Evolutionary conservation across 2,329 filamentous ascomycete genomes (phyloP), one percentile per base, ranked within the genome.

Genomic region (Rugonectria rugulosa): DNA sequence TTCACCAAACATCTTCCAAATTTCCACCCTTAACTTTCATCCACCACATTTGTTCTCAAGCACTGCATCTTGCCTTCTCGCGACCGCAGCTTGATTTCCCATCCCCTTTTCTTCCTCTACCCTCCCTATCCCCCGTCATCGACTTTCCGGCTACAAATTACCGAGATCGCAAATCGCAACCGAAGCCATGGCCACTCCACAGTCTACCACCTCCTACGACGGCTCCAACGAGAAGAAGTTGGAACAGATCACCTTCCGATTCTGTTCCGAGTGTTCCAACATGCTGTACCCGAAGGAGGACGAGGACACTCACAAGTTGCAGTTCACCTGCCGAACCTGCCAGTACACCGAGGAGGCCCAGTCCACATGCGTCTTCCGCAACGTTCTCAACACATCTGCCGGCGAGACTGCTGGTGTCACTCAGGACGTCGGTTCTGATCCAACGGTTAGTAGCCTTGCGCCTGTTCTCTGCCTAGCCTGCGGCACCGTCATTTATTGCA

Each of bases 191-290:
- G 80, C 85, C 23, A 81, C 84, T 10, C 85, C 85, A 26, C 77
- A 81, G 59, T 81, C 83, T 23, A 81, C 77, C 40, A 71, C 72
- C 49, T 75, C 76, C 26, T 69, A 77, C 61, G 77, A 79, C 40
- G 74, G 68, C 61, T 70, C 71, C 45, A 74, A 70, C 56, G 78
- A 82, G 67, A 82, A 81, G 68, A 79, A 79, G 65, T 79, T 81
- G 62, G 88, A 94, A 77, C 92, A 96, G 75, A 93, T 98, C 75
- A 92, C 91, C 42, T 99, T 98, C 77, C 89, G 91, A 70, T 99
- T 99, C 83, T 99, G 95, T 81, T 92, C 92, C 68, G 95, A 99
- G 83, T 99, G 95, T 80, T 97, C 93, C 68, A 99, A 99, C 82
- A 90, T 99, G 85, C 83, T 99, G 51, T 98, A 98, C 72, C 95